A percentile compares a stretch with the other conserved stretches of the same genome.
phyloP scores from a whole-genome alignment of 2,329 filamentous ascomycete genomes.

The Cladophialophora psammophila region DNA sequence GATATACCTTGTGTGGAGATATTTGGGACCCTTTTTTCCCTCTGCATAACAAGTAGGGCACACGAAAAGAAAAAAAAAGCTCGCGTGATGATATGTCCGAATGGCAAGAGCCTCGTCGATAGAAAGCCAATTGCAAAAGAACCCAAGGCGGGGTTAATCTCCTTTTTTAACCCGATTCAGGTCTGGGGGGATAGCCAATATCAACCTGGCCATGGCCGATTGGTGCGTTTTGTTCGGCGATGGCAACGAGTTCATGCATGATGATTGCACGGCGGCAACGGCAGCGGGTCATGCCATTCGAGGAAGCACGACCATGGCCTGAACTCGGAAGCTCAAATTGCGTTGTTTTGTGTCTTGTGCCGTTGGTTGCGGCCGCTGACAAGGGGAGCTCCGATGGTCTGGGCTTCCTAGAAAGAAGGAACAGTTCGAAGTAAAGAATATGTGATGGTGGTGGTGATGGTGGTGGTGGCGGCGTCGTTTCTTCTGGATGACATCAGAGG shows the following conservation, averaged over 20 bases:
- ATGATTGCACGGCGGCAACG: constrained; percentile 13
- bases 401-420: neutral
- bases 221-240: constrained; percentile 4
- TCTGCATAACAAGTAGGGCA: neutral
- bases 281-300: neutral
- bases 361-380: neutral
- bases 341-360: neutral
- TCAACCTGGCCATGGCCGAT: neutral
- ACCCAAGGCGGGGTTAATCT: neutral
- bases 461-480: neutral
- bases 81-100: neutral
- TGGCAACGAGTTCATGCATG: constrained; percentile 12
- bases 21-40: neutral
- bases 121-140: neutral
- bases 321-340: neutral
- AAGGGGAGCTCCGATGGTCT: neutral
- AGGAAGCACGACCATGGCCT: neutral
- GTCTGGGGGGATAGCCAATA: neutral
- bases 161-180: neutral
- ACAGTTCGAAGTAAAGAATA: neutral
- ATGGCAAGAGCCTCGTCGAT: neutral
- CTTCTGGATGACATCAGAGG: neutral
- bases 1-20: constrained; percentile 4
- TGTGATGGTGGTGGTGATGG: neutral
- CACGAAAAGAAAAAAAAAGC: neutral